Conservation (phyloP, 2,329 filamentous ascomycete genomes). For the Blastomyces parvus region DNA sequence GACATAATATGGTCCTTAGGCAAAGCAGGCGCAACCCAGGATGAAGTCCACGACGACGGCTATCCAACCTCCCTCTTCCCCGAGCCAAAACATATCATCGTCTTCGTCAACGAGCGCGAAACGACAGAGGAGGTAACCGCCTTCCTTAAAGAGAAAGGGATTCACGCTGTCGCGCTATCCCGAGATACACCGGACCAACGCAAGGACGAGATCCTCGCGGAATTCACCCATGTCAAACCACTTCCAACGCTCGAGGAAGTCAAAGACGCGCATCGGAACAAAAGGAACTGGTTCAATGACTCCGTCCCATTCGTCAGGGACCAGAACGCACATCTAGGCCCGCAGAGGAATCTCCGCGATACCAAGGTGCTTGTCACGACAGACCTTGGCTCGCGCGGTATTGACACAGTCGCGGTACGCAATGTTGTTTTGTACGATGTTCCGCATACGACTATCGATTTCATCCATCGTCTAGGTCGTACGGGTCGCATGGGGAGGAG, state of each 20-base stretch:
- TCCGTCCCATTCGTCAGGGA: slow-evolving; percentile 16
- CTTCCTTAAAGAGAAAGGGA: slow-evolving; percentile 73
- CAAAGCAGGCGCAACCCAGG: slow-evolving; percentile 53
- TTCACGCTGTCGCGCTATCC: slow-evolving; percentile 76
- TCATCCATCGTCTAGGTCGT: slow-evolving; percentile 88
- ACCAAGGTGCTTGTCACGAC: slow-evolving; percentile 91
- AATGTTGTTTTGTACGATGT: slow-evolving; percentile 94
- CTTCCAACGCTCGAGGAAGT: slow-evolving; percentile 11
- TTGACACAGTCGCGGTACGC: slow-evolving; percentile 83
- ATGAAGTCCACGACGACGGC: slow-evolving; percentile 19
- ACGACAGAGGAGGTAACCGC: slow-evolving; percentile 70
- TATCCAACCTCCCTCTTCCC: slow-evolving; percentile 34
- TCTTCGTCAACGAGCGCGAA: slow-evolving; percentile 95
- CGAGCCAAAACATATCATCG: slow-evolving; percentile 74
- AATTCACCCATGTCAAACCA: slow-evolving; percentile 51
- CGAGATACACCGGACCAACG: slow-evolving; percentile 72
- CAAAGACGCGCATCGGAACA: slow-evolving; percentile 11
- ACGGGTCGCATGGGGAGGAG: slow-evolving; percentile 87
- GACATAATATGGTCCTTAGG: slow-evolving; percentile 92
- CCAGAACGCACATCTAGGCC: slow-evolving; percentile 11
- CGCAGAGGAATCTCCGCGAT: slow-evolving; percentile 20
- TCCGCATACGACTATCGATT: slow-evolving; percentile 95
- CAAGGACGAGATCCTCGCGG: slow-evolving; percentile 63
- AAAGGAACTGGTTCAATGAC: slow-evolving; percentile 12
- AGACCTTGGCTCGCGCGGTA: slow-evolving; percentile 82